These are phyloP conservation scores for Rhizopogon salebrosus DNA, from an alignment of 768 basidiomycete genomes.

Conservation along the genomic window DNA sequence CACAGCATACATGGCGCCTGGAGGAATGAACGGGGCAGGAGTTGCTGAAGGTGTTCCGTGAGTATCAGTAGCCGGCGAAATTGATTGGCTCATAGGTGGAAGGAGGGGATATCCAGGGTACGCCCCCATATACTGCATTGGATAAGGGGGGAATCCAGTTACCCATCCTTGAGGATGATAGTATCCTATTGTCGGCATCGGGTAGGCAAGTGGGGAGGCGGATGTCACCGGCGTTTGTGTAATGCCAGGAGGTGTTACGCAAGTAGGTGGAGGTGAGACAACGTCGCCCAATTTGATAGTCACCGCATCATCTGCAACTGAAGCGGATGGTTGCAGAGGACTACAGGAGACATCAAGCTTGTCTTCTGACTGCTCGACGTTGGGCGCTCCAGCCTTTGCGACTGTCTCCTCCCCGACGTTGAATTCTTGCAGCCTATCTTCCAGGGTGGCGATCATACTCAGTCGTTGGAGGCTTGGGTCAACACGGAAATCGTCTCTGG, in stretches of 20 bases:
- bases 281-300: conserved; percentile 20
- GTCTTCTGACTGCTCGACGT: neutral
- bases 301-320: neutral
- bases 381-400: neutral
- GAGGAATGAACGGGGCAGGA: conserved; percentile 33
- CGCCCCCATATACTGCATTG: conserved; percentile 43
- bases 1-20: conserved; percentile 42
- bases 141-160: conserved; percentile 48
- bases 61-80: conserved; percentile 31
- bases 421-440: conserved; percentile 9
- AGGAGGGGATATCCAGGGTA: conserved; percentile 42
- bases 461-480: conserved; percentile 10
- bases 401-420: conserved; percentile 4
- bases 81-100: conserved; percentile 14
- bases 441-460: conserved; percentile 4
- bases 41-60: conserved; percentile 26
- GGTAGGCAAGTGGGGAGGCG: conserved; percentile 24
- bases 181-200: conserved; percentile 39
- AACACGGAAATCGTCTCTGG: conserved; percentile 6
- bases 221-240: conserved; percentile 28
- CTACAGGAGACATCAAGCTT: neutral
- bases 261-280: conserved; percentile 2
- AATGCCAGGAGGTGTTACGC: conserved; percentile 3
- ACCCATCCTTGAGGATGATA: conserved; percentile 48
- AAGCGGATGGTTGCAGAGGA: neutral